These are phyloP conservation scores for Amauroascus niger DNA, from an alignment of 2,329 filamentous ascomycete genomes.

Conservation along the genomic window DNA sequence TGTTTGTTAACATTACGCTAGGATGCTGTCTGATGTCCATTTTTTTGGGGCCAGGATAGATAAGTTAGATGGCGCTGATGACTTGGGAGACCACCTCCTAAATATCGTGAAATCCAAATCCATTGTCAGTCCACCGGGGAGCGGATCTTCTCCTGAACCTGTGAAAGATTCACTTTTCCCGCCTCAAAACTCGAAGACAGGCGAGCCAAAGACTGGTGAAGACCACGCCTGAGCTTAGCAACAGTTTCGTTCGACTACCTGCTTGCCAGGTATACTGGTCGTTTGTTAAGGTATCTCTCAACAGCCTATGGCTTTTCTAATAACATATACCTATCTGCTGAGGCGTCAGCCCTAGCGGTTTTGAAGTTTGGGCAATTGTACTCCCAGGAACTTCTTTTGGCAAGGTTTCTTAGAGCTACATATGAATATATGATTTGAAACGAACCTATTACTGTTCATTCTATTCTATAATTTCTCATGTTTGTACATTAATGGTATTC, in stretches of 20 bases:
- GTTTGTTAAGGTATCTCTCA: not conserved
- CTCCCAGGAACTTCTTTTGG: not conserved
- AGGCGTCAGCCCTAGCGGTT: not conserved
- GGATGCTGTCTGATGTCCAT: constrained; percentile 67
- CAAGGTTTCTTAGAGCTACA: not conserved
- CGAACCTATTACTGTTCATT: not conserved
- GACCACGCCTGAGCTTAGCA: not conserved
- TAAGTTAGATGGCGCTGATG: constrained; percentile 69
- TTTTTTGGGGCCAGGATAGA: constrained; percentile 60
- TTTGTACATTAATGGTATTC: not conserved
- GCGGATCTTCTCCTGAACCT: not conserved
- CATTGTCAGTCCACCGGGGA: constrained; percentile 17
- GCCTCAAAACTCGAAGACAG: not conserved
- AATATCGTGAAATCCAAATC: constrained; percentile 38
- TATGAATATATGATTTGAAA: not conserved
- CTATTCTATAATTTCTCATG: not conserved
- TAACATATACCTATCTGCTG: not conserved
- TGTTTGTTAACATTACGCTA: constrained; percentile 28
- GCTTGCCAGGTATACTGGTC: not conserved
- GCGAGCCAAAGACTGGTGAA: not conserved
- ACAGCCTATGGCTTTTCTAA: not conserved
- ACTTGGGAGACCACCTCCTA: constrained; percentile 60
- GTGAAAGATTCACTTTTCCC: not conserved
- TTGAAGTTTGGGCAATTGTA: not conserved
- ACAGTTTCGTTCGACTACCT: not conserved